A percentile compares a stretch with the other conserved stretches of the same genome.
Evolutionary conservation across 192 early-diverging fungal genomes (phyloP).

Genomic region (Thamnidium elegans): DNA sequence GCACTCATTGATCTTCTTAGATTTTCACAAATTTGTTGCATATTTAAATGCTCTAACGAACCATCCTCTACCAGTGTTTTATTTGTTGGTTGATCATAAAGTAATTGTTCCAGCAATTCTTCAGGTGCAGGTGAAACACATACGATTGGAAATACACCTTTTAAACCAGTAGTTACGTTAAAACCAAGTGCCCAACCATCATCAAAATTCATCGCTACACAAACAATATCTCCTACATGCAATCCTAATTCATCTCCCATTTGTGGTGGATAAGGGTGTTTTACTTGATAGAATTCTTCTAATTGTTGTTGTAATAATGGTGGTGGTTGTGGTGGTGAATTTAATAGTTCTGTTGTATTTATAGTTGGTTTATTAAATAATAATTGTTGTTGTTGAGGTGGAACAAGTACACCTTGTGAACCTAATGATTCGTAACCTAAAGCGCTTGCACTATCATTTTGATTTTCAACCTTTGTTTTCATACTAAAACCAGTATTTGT

Average conservation of each 20-base stretch:
- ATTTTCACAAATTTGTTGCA: constrained; percentile 17
- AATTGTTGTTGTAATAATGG: constrained; percentile 5
- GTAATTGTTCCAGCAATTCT: constrained; percentile 33
- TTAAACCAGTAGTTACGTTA: constrained; percentile 64
- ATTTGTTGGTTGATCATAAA: neutral
- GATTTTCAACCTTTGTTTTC: neutral
- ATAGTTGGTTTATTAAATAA: constrained; percentile 1
- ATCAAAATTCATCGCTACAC: constrained; percentile 73
- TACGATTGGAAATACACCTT: constrained; percentile 85
- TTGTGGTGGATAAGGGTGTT: constrained; percentile 63
- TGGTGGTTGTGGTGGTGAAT: neutral
- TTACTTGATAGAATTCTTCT: constrained; percentile 37
- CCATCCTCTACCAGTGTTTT: constrained; percentile 16
- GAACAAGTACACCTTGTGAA: constrained; percentile 13
- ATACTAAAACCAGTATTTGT: neutral
- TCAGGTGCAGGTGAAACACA: constrained; percentile 53
- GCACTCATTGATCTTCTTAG: constrained; percentile 10
- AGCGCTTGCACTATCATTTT: constrained; percentile 1
- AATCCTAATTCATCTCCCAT: constrained; percentile 80
- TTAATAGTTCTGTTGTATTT: neutral
- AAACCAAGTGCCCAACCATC: constrained; percentile 90
- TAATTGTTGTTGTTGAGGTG: neutral
- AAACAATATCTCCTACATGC: constrained; percentile 67
- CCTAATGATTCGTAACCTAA: constrained; percentile 12
- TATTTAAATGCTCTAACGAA: neutral